A percentile compares a stretch with the other conserved stretches of the same genome.
Conservation (phyloP, 495 filamentous ascomycete species). For the Aspergillus leporis region DNA sequence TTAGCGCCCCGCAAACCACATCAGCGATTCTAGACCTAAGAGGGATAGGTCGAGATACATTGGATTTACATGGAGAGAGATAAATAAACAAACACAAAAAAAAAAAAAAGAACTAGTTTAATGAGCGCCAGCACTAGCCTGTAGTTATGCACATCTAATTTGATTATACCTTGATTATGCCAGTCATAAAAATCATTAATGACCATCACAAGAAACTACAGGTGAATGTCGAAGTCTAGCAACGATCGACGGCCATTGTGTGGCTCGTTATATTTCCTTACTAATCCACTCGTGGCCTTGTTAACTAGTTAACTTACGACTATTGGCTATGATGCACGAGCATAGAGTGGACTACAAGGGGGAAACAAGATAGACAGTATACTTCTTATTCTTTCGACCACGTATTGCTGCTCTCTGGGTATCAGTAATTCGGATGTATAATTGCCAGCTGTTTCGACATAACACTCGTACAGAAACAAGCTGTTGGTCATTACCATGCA, state of each 20-base stretch:
- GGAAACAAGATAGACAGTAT: background rate
- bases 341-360: background rate
- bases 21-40: conserved; percentile 29
- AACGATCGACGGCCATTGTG: background rate
- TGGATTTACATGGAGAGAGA: background rate
- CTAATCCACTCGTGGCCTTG: background rate
- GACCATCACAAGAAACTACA: background rate
- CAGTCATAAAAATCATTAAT: background rate
- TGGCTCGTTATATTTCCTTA: background rate
- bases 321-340: background rate
- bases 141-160: too few relatives aligned
- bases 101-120: background rate
- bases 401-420: background rate
- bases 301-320: too few relatives aligned
- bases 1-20: conserved; percentile 26
- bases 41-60: background rate
- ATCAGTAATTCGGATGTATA: background rate
- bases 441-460: background rate
- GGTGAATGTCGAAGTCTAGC: background rate
- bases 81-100: background rate
- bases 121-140: background rate
- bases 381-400: background rate
- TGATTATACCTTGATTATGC: background rate
- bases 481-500: conserved; percentile 7
- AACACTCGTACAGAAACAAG: background rate